Evolutionary conservation across 805 yeast genomes (phyloP).

Genomic region (Teunomyces funiuensis): DNA sequence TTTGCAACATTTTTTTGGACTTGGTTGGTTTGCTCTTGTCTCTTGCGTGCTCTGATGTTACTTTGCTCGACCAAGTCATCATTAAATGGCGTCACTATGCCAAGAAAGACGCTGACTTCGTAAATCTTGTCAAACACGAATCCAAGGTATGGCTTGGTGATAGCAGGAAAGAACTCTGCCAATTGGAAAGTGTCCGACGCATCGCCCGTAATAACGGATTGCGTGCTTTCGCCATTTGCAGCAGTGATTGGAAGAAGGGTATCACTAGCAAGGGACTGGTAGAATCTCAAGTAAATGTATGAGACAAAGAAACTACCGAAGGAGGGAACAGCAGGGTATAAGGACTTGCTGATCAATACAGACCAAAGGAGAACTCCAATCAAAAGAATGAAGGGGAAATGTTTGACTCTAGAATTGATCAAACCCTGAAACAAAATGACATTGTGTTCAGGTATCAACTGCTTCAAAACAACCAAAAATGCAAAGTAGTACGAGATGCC

Average conservation of each 20-base stretch:
- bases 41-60: conserved; percentile 66
- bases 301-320: conserved; percentile 60
- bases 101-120: conserved; percentile 40
- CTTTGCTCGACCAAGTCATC: conserved; percentile 71
- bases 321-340: conserved; percentile 57
- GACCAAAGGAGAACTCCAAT: conserved; percentile 37
- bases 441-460: conserved; percentile 58
- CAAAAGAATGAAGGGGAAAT: conserved; percentile 53
- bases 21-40: conserved; percentile 51
- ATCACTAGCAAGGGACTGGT: conserved; percentile 56
- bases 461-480: conserved; percentile 57
- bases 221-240: conserved; percentile 20
- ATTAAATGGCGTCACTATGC: conserved; percentile 60
- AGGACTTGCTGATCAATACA: conserved; percentile 26
- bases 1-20: conserved; percentile 37
- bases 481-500: conserved; percentile 54
- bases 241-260: conserved; percentile 52
- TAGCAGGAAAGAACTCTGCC: conserved; percentile 79
- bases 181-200: conserved; percentile 88
- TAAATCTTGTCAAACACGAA: conserved; percentile 46
- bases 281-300: conserved; percentile 79
- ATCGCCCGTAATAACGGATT: conserved; percentile 61
- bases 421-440: conserved; percentile 47
- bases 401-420: conserved; percentile 54
- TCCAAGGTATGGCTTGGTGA: conserved; percentile 49